Conservation (phyloP, 2,329 filamentous ascomycete genomes). For the Aspergillus eucalypticola region DNA sequence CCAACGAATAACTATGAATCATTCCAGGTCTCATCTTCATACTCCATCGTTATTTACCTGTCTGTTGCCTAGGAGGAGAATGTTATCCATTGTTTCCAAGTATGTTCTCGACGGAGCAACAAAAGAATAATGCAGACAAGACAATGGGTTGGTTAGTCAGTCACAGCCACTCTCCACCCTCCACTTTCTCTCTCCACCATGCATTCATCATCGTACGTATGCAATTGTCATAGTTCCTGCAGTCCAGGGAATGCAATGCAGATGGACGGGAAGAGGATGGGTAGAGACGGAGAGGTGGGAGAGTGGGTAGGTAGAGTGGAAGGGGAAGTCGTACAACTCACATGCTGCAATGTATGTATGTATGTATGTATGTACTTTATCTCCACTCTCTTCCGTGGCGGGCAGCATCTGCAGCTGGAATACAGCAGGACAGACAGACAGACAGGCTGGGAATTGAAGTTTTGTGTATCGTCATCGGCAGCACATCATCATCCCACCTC, state of each 20-base stretch:
- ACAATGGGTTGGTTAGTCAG: not conserved
- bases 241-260: not conserved
- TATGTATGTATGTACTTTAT: not conserved
- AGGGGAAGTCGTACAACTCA: not conserved
- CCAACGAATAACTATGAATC: not conserved
- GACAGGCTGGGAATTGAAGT: not conserved
- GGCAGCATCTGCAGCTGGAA: not conserved
- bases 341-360: not conserved
- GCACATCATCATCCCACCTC: not conserved
- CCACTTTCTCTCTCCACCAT: not conserved
- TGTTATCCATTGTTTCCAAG: not conserved
- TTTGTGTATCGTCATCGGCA: not conserved
- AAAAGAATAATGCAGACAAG: not conserved
- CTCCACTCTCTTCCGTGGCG: not conserved
- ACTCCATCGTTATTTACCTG: not conserved
- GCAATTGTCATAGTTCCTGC: conserved; percentile 1
- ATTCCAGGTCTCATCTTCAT: not conserved
- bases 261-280: not conserved
- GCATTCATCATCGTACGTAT: not conserved
- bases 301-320: too few relatives aligned
- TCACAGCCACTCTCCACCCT: not conserved
- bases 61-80: not conserved
- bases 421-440: not conserved
- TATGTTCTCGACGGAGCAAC: not conserved
- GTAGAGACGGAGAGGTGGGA: too few relatives aligned